These are phyloP conservation scores for Amphicarpaea edgeworthii DNA, from an alignment of 306 rosid genomes.

Conservation along the genomic window DNA sequence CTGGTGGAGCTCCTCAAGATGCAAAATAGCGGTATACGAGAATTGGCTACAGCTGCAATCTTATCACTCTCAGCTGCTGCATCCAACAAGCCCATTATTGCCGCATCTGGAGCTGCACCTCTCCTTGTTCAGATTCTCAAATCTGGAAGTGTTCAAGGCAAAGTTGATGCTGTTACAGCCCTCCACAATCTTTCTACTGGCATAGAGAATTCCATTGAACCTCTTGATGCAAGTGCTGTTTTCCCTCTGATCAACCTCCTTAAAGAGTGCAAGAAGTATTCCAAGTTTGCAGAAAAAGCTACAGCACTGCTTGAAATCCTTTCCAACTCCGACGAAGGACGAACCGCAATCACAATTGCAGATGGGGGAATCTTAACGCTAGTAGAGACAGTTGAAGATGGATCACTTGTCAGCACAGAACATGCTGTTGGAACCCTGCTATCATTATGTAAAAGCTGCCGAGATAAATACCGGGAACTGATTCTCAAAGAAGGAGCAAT, in stretches of 20 bases:
- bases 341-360: constrained; percentile 62
- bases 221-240: constrained; percentile 78
- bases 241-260: constrained; percentile 85
- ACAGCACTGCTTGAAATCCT: constrained; percentile 79
- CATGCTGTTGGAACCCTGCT: constrained; percentile 85
- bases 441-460: constrained; percentile 70
- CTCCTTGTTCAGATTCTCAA: constrained; percentile 84
- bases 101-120: constrained; percentile 84
- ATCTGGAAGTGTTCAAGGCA: constrained; percentile 86
- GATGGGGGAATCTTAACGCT: constrained; percentile 79
- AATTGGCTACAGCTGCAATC: constrained; percentile 88
- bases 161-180: constrained; percentile 86
- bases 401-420: constrained; percentile 82
- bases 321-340: constrained; percentile 75
- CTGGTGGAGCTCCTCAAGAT: constrained; percentile 81
- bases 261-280: constrained; percentile 83
- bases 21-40: constrained; percentile 66
- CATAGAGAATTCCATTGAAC: constrained; percentile 59
- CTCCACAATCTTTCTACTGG: constrained; percentile 73
- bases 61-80: constrained; percentile 84
- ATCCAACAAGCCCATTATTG: constrained; percentile 75
- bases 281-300: constrained; percentile 89
- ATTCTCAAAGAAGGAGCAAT: constrained; percentile 91
- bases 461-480: constrained; percentile 81
- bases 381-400: constrained; percentile 91